Evolutionary conservation across 2,329 filamentous ascomycete species (phyloP).

Genomic region (Arthroderma uncinatum): DNA sequence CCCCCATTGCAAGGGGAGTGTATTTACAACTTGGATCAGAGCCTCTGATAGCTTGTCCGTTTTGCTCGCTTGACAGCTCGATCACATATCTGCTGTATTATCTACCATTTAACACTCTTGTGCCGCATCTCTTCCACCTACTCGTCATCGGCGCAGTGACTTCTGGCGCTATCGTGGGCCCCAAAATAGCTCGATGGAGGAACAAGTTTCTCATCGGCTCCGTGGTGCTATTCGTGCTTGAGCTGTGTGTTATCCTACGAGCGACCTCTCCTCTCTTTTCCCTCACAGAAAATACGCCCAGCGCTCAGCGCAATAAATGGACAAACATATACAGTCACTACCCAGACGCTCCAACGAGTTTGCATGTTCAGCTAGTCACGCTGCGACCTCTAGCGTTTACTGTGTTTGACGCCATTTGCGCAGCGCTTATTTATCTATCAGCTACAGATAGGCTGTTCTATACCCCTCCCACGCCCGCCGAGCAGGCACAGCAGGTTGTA

Average conservation of each 20-base stretch:
- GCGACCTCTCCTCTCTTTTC: constrained; percentile 23
- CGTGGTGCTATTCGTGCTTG: constrained; percentile 47
- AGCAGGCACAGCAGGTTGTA: constrained; percentile 32
- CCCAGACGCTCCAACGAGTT: constrained; percentile 34
- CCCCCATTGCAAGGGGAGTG: constrained; percentile 60
- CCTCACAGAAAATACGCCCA: too few relatives aligned
- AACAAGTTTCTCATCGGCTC: constrained; percentile 55
- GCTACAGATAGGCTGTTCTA: constrained; percentile 70
- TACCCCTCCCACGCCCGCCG: constrained; percentile 46
- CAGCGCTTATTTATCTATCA: constrained; percentile 59
- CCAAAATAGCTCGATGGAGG: constrained; percentile 57
- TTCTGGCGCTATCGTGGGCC: constrained; percentile 53
- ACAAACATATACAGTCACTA: constrained; percentile 49
- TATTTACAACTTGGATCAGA: constrained; percentile 76
- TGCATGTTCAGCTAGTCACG: constrained; percentile 39
- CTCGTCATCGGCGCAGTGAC: constrained; percentile 61
- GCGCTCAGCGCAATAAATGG: not conserved
- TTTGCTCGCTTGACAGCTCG: constrained; percentile 63
- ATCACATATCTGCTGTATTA: constrained; percentile 69
- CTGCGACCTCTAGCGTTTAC: constrained; percentile 55
- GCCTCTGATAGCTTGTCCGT: constrained; percentile 63
- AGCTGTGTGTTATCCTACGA: constrained; percentile 54
- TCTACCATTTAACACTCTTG: constrained; percentile 54
- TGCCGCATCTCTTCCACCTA: constrained; percentile 73
- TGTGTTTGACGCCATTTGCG: constrained; percentile 52